These are phyloP conservation scores for Caloboletus firmus DNA, from an alignment of 1,284 basidiomycete genomes.

Conservation along the genomic window DNA sequence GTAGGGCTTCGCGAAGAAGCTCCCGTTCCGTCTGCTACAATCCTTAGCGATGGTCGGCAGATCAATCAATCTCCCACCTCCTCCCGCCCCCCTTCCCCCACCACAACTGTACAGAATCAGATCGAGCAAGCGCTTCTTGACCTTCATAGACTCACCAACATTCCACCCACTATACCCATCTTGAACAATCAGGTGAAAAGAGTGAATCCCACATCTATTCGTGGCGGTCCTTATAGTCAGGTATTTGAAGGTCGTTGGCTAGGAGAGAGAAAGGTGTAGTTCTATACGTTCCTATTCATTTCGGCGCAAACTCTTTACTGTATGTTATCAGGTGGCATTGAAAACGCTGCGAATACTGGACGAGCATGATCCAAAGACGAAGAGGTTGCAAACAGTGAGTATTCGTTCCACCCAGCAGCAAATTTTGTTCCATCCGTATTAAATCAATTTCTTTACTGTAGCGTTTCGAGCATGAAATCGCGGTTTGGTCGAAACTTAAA, in stretches of 20 bases:
- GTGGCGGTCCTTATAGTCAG: slow-evolving; percentile 51
- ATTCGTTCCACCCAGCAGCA: background rate
- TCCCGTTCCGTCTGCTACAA: slow-evolving; percentile 1
- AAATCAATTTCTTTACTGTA: slow-evolving; percentile 21
- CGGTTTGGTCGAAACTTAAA: slow-evolving; percentile 50
- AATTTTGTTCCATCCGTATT: background rate
- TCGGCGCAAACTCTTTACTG: background rate
- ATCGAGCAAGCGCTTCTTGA: slow-evolving; percentile 43
- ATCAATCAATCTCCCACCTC: slow-evolving; percentile 26
- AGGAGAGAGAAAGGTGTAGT: slow-evolving; percentile 44
- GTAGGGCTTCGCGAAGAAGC: slow-evolving; percentile 17
- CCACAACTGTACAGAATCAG: slow-evolving; percentile 39
- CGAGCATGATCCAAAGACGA: slow-evolving; percentile 40
- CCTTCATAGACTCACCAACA: slow-evolving; percentile 49
- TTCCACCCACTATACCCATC: slow-evolving; percentile 49
- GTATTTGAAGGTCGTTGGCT: slow-evolving; percentile 55
- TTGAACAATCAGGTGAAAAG: slow-evolving; percentile 51
- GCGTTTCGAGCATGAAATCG: slow-evolving; percentile 56
- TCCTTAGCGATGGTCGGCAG: slow-evolving; percentile 23
- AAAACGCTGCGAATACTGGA: slow-evolving; percentile 50
- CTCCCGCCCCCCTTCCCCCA: slow-evolving; percentile 27
- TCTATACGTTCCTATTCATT: background rate
- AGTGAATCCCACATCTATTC: slow-evolving; percentile 35
- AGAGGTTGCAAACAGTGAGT: slow-evolving; percentile 37
- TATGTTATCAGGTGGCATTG: slow-evolving; percentile 47